phyloP scores from a whole-genome alignment of 495 filamentous ascomycete genomes.

The Cudoniella acicularis region DNA sequence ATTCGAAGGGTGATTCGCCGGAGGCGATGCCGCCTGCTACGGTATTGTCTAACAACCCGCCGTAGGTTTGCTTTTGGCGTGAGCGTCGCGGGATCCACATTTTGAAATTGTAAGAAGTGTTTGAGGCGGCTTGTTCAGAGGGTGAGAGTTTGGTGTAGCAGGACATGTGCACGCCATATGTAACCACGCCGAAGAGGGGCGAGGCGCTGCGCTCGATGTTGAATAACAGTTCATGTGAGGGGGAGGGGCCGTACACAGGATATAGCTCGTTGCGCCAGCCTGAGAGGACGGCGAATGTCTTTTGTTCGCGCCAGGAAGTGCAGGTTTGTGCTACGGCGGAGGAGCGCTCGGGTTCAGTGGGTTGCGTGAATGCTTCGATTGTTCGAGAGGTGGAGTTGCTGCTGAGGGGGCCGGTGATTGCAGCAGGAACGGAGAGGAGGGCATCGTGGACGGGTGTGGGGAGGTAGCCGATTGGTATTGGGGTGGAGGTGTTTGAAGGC shows the following conservation, averaged over 20 bases:
- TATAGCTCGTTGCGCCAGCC: constrained; percentile 92
- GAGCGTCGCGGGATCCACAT: constrained; percentile 84
- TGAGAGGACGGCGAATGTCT: constrained; percentile 65
- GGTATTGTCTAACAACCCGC: constrained; percentile 84
- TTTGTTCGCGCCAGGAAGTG: constrained; percentile 56
- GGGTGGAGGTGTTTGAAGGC: constrained; percentile 36
- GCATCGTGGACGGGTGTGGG: constrained; percentile 51
- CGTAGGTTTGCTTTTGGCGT: constrained; percentile 64
- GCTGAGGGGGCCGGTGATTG: constrained; percentile 49
- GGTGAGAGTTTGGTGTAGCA: constrained; percentile 58
- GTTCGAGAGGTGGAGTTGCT: constrained; percentile 47
- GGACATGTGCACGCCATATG: constrained; percentile 89
- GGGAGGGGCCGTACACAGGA: constrained; percentile 66
- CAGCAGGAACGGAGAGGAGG: constrained; percentile 41
- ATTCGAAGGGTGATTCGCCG: constrained; percentile 71
- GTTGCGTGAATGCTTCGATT: constrained; percentile 44
- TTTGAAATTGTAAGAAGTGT: constrained; percentile 50
- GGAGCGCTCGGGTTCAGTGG: constrained; percentile 55
- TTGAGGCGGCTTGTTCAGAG: constrained; percentile 21
- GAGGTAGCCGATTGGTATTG: constrained; percentile 63
- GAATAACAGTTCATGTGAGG: constrained; percentile 56
- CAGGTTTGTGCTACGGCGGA: constrained; percentile 54
- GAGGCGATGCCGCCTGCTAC: constrained; percentile 88
- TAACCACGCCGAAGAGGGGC: constrained; percentile 79
- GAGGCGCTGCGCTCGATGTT: constrained; percentile 76